Base-by-base conservation (phyloP, 2,329 filamentous ascomycete genomes). In the Fusarium miscanthi region DNA sequence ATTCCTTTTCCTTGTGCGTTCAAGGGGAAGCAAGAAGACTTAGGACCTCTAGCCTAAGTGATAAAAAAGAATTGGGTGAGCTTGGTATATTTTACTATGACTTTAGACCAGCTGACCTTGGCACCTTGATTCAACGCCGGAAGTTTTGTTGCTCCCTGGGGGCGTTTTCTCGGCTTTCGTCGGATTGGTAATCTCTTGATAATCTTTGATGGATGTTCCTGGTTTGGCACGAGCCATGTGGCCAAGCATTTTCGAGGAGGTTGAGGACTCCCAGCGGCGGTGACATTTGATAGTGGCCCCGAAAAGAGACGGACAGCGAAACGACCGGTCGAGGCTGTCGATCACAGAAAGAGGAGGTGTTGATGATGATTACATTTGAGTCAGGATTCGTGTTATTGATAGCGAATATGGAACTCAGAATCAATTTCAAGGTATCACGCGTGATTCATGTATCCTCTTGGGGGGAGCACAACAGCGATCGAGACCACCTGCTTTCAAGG, bases 141-240 rank as follows among this genome's bases (percentile, higher is more conserved):
- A 30, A 30, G 27, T 30, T 30, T 30, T 30, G 8, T 30, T 9
- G 27, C 27, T 30, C 27, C 27, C 27, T 30, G 27, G 27, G 27
- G 27, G 27, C 8, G 27, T 23, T 37, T 43, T 72, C 23, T 64
- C 54, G 59, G 45, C 43, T 48, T 66, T 65, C 31, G 38, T 73
- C 60, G 64, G 74, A 67, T 70, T 69, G 43, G 65, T 60, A 43
- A 46, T 41, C 54, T 69, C 23, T 54, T 31, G 37, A 51, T 53
- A 46, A 61, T 48, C 4, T 42, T 49, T 37, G 19, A 57, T 63
- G 48, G 48, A 23, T 49, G 54, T 66, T 70, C 53, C 65, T 70
- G 58, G 53, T 46, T 49, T 67, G 64, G 74, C 72, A 76, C 72
- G 70, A 76, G 72, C 74, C 72, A 61, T 51, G 23, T 43, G 46